phyloP scores from a whole-genome alignment of 169 alveolate genomes.

The Eimeria maxima region DNA sequence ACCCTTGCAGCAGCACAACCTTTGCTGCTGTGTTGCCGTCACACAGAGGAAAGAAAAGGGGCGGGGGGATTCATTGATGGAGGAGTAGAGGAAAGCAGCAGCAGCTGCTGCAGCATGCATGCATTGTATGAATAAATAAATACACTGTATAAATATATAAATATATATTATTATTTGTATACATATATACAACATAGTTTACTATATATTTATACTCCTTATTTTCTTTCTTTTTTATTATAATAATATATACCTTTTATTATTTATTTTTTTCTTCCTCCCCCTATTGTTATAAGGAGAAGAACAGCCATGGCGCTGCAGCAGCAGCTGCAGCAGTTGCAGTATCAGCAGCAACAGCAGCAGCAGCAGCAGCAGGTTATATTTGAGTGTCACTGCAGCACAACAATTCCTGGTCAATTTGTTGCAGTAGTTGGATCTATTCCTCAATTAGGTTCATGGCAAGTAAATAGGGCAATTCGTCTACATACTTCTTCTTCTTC shows the following conservation, averaged over 20 bases:
- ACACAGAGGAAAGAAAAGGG: too few relatives aligned
- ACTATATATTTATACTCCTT: background rate
- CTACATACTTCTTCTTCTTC: constrained; percentile 26
- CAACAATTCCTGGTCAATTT: constrained; percentile 46
- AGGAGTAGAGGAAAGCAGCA: background rate
- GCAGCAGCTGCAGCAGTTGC: background rate
- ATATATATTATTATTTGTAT: background rate
- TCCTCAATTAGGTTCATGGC: constrained; percentile 37
- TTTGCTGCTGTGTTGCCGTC: too few relatives aligned
- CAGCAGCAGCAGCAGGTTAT: constrained; percentile 7
- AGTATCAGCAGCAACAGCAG: background rate
- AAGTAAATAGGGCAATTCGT: background rate
- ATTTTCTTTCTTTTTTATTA: too few relatives aligned
- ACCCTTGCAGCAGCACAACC: background rate
- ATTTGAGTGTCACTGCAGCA: constrained; percentile 66
- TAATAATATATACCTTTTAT: too few relatives aligned
- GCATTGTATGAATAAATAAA: background rate
- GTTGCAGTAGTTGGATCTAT: constrained; percentile 48
- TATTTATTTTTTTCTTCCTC: too few relatives aligned
- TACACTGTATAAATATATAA: background rate
- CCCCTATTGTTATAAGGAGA: background rate
- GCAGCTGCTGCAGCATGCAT: background rate
- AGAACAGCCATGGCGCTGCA: background rate
- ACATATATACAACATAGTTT: background rate
- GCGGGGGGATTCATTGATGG: background rate